Evolutionary conservation across 2,329 filamentous ascomycete genomes (phyloP).

Genomic region (Aspergillus sp.): DNA sequence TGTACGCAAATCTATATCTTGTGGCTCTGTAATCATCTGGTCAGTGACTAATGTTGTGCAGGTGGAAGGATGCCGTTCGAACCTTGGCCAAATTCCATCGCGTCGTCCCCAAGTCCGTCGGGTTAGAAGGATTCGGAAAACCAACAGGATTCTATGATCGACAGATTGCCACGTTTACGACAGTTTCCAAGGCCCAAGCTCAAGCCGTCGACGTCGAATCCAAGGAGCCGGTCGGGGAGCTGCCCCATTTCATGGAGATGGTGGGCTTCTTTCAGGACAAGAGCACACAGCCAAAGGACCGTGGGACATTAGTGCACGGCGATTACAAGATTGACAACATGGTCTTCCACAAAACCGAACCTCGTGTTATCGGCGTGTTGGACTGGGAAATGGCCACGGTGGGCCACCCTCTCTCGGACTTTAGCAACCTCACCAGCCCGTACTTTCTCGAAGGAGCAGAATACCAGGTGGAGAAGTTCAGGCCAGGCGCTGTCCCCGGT

Average conservation of each 20-base stretch:
- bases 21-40: neutral
- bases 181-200: conserved; percentile 77
- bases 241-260: conserved; percentile 81
- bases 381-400: conserved; percentile 99
- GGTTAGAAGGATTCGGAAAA: conserved; percentile 72
- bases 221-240: conserved; percentile 70
- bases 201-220: conserved; percentile 74
- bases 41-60: conserved; percentile 28
- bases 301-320: conserved; percentile 80
- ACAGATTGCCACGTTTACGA: conserved; percentile 79
- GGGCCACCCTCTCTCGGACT: conserved; percentile 90
- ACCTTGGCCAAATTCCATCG: conserved; percentile 85
- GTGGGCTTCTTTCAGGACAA: conserved; percentile 73
- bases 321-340: conserved; percentile 96
- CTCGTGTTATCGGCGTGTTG: conserved; percentile 85
- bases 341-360: conserved; percentile 85
- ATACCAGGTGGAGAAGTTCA: conserved; percentile 53
- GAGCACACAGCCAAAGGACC: conserved; percentile 70
- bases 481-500: conserved; percentile 64
- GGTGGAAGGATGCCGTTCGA: conserved; percentile 79
- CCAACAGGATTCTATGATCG: conserved; percentile 76
- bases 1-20: conserved; percentile 50
- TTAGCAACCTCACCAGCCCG: conserved; percentile 69
- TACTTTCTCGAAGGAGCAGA: conserved; percentile 37
- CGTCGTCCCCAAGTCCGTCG: conserved; percentile 65